Conservation (phyloP, 768 basidiomycete species). For the Amanita molliuscula region DNA sequence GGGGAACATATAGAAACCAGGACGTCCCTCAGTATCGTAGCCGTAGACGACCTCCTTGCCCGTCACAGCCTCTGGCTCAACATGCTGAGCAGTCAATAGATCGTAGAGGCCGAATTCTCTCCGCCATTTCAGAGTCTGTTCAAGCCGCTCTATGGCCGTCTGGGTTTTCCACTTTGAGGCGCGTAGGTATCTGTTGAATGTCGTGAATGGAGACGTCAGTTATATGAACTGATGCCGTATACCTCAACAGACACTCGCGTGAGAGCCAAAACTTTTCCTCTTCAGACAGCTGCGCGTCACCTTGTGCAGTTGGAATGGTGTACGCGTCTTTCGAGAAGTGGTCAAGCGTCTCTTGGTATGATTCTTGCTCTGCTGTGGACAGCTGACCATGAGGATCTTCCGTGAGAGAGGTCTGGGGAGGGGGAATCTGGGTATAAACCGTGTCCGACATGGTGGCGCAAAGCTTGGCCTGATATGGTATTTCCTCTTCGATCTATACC, state of each 20-base stretch:
- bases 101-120: slow-evolving; percentile 71
- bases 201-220: neutral
- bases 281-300: slow-evolving; percentile 40
- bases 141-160: slow-evolving; percentile 53
- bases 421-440: slow-evolving; percentile 22
- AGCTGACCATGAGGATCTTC: slow-evolving; percentile 26
- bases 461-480: neutral
- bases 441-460: slow-evolving; percentile 14
- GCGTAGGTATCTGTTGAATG: slow-evolving; percentile 49
- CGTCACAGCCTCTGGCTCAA: slow-evolving; percentile 74
- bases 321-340: slow-evolving; percentile 50
- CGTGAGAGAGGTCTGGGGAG: slow-evolving; percentile 19
- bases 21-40: slow-evolving; percentile 55
- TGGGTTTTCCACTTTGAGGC: slow-evolving; percentile 65
- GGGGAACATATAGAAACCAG: slow-evolving; percentile 58
- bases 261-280: slow-evolving; percentile 77
- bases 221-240: slow-evolving; percentile 6
- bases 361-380: slow-evolving; percentile 32
- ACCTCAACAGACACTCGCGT: slow-evolving; percentile 66
- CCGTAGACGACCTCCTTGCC: slow-evolving; percentile 79
- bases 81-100: slow-evolving; percentile 41
- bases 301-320: slow-evolving; percentile 34
- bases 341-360: slow-evolving; percentile 44
- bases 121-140: slow-evolving; percentile 70
- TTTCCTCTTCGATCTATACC: too few species aligned